Conservation (phyloP, 108 stramenopile species). For the Nitzschia palea region DNA sequence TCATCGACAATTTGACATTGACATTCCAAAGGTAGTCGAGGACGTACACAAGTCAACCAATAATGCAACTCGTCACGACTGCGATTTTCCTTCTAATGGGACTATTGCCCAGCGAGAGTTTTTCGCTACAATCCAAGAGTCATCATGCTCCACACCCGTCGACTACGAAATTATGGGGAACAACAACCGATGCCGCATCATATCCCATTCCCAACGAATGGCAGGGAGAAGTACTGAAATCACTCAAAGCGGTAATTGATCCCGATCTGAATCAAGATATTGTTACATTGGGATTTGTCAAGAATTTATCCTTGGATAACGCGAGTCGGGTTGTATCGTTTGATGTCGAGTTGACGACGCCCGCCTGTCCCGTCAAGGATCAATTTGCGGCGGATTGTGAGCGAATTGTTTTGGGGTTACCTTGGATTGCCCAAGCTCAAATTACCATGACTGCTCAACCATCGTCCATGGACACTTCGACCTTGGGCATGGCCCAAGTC, state of each 20-base stretch:
- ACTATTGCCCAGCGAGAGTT: neutral
- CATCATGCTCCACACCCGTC: neutral
- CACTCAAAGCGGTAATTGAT: conserved; percentile 68
- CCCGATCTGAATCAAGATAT: conserved; percentile 76
- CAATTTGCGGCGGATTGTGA: conserved; percentile 61
- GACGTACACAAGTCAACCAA: too few relatives aligned
- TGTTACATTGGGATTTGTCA: conserved; percentile 76
- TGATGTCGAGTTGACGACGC: conserved; percentile 77
- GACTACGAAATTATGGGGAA: neutral
- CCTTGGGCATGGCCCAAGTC: conserved; percentile 71
- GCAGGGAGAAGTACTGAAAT: conserved; percentile 63
- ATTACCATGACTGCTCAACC: conserved; percentile 71
- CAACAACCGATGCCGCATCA: neutral
- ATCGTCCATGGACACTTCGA: conserved; percentile 40
- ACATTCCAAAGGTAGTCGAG: too few relatives aligned
- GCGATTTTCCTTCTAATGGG: neutral
- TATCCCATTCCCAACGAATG: conserved; percentile 58
- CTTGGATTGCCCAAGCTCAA: conserved; percentile 41
- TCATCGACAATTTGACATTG: too few relatives aligned
- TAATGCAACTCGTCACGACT: too few relatives aligned
- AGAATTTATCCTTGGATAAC: conserved; percentile 63
- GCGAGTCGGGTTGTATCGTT: conserved; percentile 48
- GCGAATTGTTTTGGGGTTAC: conserved; percentile 49
- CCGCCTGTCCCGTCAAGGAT: conserved; percentile 79
- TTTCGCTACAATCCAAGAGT: neutral